Evolutionary conservation across 2,329 filamentous ascomycete genomes (phyloP).

Genomic region (Fusarium sp.): DNA sequence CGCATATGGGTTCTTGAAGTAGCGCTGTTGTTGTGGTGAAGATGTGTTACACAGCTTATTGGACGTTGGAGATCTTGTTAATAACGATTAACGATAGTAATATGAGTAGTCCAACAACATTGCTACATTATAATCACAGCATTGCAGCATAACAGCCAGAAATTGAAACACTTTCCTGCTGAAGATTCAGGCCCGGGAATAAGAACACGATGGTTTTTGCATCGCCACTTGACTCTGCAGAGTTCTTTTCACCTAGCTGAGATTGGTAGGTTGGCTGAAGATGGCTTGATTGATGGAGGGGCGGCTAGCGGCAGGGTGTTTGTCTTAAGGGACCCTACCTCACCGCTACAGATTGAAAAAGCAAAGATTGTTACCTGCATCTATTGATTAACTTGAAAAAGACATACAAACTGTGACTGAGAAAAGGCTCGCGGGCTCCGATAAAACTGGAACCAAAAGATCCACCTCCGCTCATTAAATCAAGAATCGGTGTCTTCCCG

Average conservation of each 20-base stretch:
- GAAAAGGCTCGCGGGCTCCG: conserved; percentile 27
- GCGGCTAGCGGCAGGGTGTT: conserved; percentile 21
- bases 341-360: conserved; percentile 21
- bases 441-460: conserved; percentile 25
- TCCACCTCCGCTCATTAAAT: conserved; percentile 20
- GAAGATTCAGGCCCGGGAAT: conserved; percentile 1
- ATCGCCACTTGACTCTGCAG: conserved; percentile 12
- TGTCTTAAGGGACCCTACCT: conserved; percentile 13
- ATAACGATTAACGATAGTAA: background rate
- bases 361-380: background rate
- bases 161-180: background rate
- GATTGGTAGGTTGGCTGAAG: background rate
- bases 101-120: background rate
- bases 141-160: background rate
- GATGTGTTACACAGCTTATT: conserved; percentile 3
- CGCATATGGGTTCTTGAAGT: conserved; percentile 1
- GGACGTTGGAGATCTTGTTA: background rate
- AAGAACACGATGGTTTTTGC: conserved; percentile 4
- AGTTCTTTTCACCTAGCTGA: background rate
- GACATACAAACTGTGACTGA: background rate
- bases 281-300: conserved; percentile 15
- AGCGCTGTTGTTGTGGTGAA: conserved; percentile 28
- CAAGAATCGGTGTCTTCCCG: conserved; percentile 36
- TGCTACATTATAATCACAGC: background rate
- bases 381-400: too few relatives aligned